A percentile compares a stretch with the other conserved stretches of the same genome.
Conservation (phyloP, 2,329 filamentous ascomycete genomes). For the Triangularia setosa region DNA sequence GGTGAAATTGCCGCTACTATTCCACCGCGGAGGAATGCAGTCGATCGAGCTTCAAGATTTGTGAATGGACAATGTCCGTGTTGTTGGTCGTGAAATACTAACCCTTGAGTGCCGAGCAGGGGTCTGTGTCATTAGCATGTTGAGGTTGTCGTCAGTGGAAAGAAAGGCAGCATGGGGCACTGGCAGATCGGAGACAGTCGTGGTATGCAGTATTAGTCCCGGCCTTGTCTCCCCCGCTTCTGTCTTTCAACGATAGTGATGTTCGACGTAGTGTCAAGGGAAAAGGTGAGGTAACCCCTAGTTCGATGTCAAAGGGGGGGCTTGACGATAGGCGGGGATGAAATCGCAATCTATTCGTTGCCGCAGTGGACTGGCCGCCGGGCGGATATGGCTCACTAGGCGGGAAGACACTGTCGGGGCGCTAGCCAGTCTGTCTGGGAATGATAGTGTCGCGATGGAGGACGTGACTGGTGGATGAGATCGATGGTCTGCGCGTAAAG, state of each 20-base stretch:
- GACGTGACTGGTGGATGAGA: constrained; percentile 37
- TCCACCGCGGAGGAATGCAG: constrained; percentile 7
- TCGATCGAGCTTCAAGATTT: constrained; percentile 21
- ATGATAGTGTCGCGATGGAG: constrained; percentile 30
- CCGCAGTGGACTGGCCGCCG: background rate
- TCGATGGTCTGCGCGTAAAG: constrained; percentile 33
- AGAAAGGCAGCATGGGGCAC: constrained; percentile 17
- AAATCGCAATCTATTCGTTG: constrained; percentile 2
- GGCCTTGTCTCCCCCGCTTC: background rate
- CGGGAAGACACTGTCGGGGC: constrained; percentile 10
- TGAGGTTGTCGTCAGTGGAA: constrained; percentile 26
- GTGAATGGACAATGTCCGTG: constrained; percentile 32
- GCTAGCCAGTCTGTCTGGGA: constrained; percentile 16
- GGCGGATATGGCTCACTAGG: constrained; percentile 6
- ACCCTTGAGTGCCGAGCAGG: constrained; percentile 44
- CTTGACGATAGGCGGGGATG: background rate
- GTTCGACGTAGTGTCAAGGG: background rate
- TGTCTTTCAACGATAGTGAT: background rate
- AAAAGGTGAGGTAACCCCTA: background rate
- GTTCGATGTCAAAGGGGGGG: background rate
- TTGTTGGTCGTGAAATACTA: constrained; percentile 33
- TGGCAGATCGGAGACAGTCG: constrained; percentile 9
- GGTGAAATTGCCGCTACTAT: constrained; percentile 13
- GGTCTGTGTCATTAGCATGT: constrained; percentile 53
- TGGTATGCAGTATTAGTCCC: background rate